Percentiles rank a stretch among this genome's conserved stretches.
phyloP scores from a whole-genome alignment of 2,329 filamentous ascomycete species.

The Fusarium fujikuroi region DNA sequence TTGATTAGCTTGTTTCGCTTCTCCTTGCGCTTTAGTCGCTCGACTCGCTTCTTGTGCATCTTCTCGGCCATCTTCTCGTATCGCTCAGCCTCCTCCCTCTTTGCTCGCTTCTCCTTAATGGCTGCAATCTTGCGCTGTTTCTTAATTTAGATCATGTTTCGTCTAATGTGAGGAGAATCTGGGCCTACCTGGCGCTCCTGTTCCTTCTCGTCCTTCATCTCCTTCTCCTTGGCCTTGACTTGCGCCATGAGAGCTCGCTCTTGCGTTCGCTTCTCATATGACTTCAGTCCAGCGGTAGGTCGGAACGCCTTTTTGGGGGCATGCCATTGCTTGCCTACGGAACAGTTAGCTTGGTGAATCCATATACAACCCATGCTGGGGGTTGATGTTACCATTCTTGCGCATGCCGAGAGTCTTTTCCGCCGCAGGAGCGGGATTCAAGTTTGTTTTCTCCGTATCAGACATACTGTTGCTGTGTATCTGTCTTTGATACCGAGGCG shows the following conservation, averaged over 20 bases:
- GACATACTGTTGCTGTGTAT: slow-evolving; percentile 55
- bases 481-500: slow-evolving; percentile 5
- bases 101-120: slow-evolving; percentile 85
- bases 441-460: slow-evolving; percentile 45
- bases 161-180: background rate
- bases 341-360: slow-evolving; percentile 18
- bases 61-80: slow-evolving; percentile 96
- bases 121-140: slow-evolving; percentile 76
- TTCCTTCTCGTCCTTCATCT: slow-evolving; percentile 96
- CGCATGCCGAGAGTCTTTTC: slow-evolving; percentile 72
- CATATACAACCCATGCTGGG: background rate
- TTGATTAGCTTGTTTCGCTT: slow-evolving; percentile 91
- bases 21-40: slow-evolving; percentile 92
- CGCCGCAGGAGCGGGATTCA: slow-evolving; percentile 50
- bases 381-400: slow-evolving; percentile 74
- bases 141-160: slow-evolving; percentile 17
- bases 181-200: slow-evolving; percentile 78
- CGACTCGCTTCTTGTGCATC: slow-evolving; percentile 96
- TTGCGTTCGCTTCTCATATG: slow-evolving; percentile 80
- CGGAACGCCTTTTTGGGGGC: slow-evolving; percentile 84
- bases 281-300: slow-evolving; percentile 78
- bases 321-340: slow-evolving; percentile 94
- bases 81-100: slow-evolving; percentile 91
- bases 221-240: slow-evolving; percentile 93
- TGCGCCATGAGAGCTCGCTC: slow-evolving; percentile 75